Conservation (phyloP, 257 asterid species). For the Plantago ovata region DNA sequence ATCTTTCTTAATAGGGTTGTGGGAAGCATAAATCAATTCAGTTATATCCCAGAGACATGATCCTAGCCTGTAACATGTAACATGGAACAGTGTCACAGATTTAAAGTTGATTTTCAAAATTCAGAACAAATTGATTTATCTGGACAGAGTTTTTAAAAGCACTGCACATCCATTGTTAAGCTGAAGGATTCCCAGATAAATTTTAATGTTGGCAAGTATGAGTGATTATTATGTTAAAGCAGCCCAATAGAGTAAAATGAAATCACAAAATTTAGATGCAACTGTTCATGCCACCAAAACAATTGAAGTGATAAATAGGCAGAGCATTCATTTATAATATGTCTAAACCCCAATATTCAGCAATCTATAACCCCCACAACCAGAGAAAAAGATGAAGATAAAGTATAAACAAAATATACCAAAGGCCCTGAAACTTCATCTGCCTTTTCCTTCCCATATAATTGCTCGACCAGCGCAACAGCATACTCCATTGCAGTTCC, state of each 20-base stretch:
- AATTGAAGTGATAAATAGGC: too few relatives aligned
- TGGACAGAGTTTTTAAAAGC: background rate
- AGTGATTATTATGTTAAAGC: background rate
- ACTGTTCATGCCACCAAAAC: too few relatives aligned
- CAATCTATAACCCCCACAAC: background rate
- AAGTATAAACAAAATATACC: constrained; percentile 29
- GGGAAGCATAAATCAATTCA: background rate
- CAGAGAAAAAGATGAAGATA: background rate
- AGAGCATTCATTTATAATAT: background rate
- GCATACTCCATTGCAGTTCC: constrained; percentile 89
- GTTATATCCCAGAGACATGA: constrained; percentile 1
- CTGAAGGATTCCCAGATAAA: too few relatives aligned
- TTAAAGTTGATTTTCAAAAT: background rate
- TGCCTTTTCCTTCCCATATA: constrained; percentile 81
- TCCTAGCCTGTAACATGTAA: too few relatives aligned
- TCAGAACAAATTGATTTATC: background rate
- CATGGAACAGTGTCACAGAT: too few relatives aligned
- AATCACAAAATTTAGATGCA: background rate
- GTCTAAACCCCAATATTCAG: background rate
- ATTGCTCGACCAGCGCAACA: constrained; percentile 69
- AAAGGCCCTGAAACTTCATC: constrained; percentile 79
- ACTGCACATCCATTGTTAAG: background rate
- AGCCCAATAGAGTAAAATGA: background rate
- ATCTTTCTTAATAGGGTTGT: too few relatives aligned
- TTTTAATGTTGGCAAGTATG: background rate